These are phyloP conservation scores for Hortiboletus campestris DNA, from an alignment of 768 basidiomycete species.

Conservation along the genomic window DNA sequence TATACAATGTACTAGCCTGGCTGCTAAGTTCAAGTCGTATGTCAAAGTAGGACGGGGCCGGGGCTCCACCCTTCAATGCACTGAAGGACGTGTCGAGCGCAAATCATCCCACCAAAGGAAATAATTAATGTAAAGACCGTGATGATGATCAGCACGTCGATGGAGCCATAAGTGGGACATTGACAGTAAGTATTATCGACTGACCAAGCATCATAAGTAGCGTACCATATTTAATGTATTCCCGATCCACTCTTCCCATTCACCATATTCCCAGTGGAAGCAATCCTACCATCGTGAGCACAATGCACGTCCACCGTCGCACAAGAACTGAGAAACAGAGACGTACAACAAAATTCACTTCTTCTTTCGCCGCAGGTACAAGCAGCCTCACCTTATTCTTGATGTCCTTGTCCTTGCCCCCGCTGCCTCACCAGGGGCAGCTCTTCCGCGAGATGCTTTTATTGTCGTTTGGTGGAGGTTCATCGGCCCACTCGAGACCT, in stretches of 20 bases:
- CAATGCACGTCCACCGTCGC: background rate
- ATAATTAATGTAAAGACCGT: background rate
- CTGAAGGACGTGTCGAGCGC: too few relatives aligned
- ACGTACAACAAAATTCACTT: constrained; percentile 66
- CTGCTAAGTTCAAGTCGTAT: too few relatives aligned
- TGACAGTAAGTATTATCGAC: background rate
- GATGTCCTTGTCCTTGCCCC: constrained; percentile 25
- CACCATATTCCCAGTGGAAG: constrained; percentile 67
- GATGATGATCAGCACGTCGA: too few relatives aligned
- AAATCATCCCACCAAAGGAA: background rate
- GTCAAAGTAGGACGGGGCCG: too few relatives aligned
- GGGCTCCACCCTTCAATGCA: too few relatives aligned
- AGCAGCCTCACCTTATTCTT: constrained; percentile 25
- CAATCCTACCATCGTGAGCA: constrained; percentile 51
- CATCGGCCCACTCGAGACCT: constrained; percentile 53
- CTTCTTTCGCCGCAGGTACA: constrained; percentile 49
- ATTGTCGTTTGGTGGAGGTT: constrained; percentile 12
- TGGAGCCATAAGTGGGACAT: background rate
- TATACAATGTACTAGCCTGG: too few relatives aligned
- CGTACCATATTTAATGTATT: background rate
- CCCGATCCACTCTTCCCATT: constrained; percentile 26
- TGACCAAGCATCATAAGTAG: background rate
- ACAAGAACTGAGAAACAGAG: background rate
- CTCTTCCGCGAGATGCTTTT: background rate
- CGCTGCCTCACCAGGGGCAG: constrained; percentile 31